Evolutionary conservation across 2,329 filamentous ascomycete genomes (phyloP), one percentile per base, ranked within the genome.

Genomic region (Neocucurbitaria cava): DNA sequence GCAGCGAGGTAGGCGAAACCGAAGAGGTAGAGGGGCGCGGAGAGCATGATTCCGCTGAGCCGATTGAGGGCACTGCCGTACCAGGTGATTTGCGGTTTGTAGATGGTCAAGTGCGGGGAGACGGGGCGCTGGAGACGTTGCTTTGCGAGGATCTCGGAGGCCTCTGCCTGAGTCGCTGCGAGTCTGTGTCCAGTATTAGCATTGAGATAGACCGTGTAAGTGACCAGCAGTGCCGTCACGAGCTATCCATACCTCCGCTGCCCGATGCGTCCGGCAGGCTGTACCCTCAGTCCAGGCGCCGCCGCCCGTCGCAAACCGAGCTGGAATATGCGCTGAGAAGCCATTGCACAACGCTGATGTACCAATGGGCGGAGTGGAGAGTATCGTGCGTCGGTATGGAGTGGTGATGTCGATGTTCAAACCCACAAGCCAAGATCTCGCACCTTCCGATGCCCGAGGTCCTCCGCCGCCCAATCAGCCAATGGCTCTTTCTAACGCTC

Each of bases 21-120:
- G 82, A 91, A 96, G 74, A 86, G 77, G 84, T 97, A 97, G 60
- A 96, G 83, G 45, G 82, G 78, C 61, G 89, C 90, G 56, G 87
- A 88, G 64, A 96, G 83, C 56, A 83, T 77, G 72, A 83, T 79
- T 69, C 91, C 93, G n/a, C 91, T 94, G 80, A 96, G 87, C 71
- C 93, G 92, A 81, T 92, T 90, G 78, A 91, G 83, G 53, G 82
- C 87, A 66, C 87, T 88, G 65, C 84, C 83, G 77, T 91, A 88
- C 89, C 88, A 96, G 68, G 91, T 95, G 79, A 97, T 90, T 77
- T 91, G 87, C 56, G 89, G 85, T 76, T 87, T 85, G 87, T 97
- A 97, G 85, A 96, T 93, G 71, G 80, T 76, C 60, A 97, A 86
- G 75, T 97, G 92, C 50, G 93, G 93, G 41, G 91, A 85, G 68